phyloP scores from a whole-genome alignment of 1,284 basidiomycete genomes.

The Volvariella volvacea region DNA sequence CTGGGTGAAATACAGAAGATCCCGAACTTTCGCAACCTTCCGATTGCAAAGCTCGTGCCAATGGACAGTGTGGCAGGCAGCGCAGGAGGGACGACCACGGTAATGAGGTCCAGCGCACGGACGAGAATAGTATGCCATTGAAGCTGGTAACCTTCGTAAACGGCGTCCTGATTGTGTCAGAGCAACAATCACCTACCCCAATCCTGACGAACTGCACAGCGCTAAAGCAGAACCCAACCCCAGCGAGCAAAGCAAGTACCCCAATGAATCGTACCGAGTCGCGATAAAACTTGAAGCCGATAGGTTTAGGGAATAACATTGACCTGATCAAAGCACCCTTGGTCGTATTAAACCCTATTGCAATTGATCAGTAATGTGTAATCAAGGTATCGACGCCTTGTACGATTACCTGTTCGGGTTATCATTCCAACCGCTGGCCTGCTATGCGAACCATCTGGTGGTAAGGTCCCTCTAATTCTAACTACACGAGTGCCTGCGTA shows the following conservation, averaged over 20 bases:
- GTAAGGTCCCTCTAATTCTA: slow-evolving; percentile 71
- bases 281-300: slow-evolving; percentile 96
- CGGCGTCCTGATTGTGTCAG: background rate
- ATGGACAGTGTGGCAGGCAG: slow-evolving; percentile 97
- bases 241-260: slow-evolving; percentile 85
- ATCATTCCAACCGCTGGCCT: slow-evolving; percentile 83
- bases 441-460: slow-evolving; percentile 38
- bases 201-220: slow-evolving; percentile 91
- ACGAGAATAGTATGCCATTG: slow-evolving; percentile 88
- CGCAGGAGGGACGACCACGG: slow-evolving; percentile 96
- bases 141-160: slow-evolving; percentile 39
- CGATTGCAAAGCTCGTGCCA: slow-evolving; percentile 94
- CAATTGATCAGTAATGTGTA: slow-evolving; percentile 3
- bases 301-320: slow-evolving; percentile 98
- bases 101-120: slow-evolving; percentile 95
- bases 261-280: slow-evolving; percentile 97
- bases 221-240: slow-evolving; percentile 82
- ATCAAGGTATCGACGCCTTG: background rate
- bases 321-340: slow-evolving; percentile 95
- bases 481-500: slow-evolving; percentile 93
- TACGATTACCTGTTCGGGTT: slow-evolving; percentile 70
- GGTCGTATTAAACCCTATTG: slow-evolving; percentile 89
- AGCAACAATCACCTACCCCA: slow-evolving; percentile 48
- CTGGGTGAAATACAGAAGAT: slow-evolving; percentile 98
- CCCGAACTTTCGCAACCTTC: slow-evolving; percentile 80